Evolutionary conservation across 75 land plant genomes (phyloP).

Genomic region (Cryptomeria japonica): DNA sequence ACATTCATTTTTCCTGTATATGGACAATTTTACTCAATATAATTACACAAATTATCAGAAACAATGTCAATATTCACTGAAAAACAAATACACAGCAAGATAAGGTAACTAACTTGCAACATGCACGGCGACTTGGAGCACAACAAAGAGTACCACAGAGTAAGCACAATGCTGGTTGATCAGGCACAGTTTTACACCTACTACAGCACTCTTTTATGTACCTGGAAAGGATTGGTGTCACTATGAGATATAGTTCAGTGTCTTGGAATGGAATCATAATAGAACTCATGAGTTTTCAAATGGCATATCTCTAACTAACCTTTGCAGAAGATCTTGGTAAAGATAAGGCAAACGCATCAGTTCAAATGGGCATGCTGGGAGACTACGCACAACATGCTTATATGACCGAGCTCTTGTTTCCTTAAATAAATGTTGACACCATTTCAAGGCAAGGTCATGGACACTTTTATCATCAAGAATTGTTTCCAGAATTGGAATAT

Average conservation of each 20-base stretch:
- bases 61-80: background rate
- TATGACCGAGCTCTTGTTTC: constrained; percentile 29
- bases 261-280: background rate
- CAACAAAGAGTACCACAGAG: constrained; percentile 90
- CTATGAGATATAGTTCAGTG: background rate
- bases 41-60: background rate
- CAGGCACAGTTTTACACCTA: constrained; percentile 48
- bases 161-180: constrained; percentile 86
- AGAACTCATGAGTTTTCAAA: background rate
- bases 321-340: constrained; percentile 86
- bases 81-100: background rate
- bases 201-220: constrained; percentile 77
- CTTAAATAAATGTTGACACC: constrained; percentile 64
- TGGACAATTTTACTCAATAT: background rate
- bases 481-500: constrained; percentile 51
- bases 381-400: constrained; percentile 29
- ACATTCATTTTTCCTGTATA: constrained; percentile 58
- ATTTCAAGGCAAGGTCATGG: constrained; percentile 46
- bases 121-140: constrained; percentile 53
- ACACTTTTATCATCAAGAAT: constrained; percentile 52
- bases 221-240: constrained; percentile 28
- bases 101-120: constrained; percentile 61
- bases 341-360: constrained; percentile 78
- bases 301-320: constrained; percentile 34
- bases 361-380: constrained; percentile 75